Conservation (phyloP, 208 protist genomes). For the Zelonia costaricensis region DNA sequence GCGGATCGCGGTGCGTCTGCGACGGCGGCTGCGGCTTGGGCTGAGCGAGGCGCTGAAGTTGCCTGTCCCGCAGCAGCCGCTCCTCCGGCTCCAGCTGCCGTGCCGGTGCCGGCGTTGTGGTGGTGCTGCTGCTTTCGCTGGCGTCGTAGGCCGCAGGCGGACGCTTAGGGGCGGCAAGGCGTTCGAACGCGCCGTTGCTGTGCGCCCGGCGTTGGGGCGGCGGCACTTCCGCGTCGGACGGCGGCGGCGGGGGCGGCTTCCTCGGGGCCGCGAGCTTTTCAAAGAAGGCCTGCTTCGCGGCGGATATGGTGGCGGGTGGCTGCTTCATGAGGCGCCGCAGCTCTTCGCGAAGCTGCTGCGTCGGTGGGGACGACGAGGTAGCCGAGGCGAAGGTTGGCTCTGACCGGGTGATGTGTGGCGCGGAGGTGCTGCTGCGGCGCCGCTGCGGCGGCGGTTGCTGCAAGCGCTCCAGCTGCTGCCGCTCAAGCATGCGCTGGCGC, state of each 20-base stretch:
- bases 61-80: neutral
- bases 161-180: slow-evolving; percentile 15
- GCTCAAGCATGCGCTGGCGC: slow-evolving; percentile 13
- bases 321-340: neutral
- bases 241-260: neutral
- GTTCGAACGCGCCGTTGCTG: slow-evolving; percentile 13
- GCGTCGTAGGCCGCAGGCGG: neutral
- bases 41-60: slow-evolving; percentile 35
- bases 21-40: slow-evolving; percentile 9
- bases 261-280: slow-evolving; percentile 27
- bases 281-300: slow-evolving; percentile 9
- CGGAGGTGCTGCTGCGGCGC: too few species aligned
- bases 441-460: too few species aligned
- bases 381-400: neutral
- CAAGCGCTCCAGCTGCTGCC: neutral
- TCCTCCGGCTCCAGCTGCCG: too few species aligned
- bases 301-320: neutral
- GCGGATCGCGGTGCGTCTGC: slow-evolving; percentile 2
- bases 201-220: neutral
- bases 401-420: neutral
- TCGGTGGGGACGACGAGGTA: too few species aligned
- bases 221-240: neutral
- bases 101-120: too few species aligned
- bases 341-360: neutral
- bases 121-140: too few species aligned